phyloP scores from a whole-genome alignment of 2,329 filamentous ascomycete genomes.

The Diaporthe sp. region DNA sequence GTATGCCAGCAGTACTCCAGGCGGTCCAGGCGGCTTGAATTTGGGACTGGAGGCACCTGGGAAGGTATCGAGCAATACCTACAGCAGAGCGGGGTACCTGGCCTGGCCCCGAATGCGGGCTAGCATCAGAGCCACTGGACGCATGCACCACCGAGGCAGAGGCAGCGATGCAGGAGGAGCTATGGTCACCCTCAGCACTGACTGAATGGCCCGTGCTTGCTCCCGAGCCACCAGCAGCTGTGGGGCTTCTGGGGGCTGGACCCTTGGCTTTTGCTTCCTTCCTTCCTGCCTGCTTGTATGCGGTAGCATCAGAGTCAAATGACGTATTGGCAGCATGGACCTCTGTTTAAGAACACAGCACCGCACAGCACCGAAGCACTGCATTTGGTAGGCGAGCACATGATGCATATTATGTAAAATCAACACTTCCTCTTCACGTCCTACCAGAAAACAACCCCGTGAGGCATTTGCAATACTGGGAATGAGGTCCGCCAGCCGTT shows the following conservation, averaged over 20 bases:
- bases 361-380: too few relatives aligned
- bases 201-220: slow-evolving; percentile 11
- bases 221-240: slow-evolving; percentile 8
- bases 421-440: not conserved
- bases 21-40: not conserved
- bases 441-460: not conserved
- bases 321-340: slow-evolving; percentile 11
- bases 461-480: too few relatives aligned
- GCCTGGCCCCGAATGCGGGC: not conserved
- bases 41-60: not conserved
- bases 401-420: not conserved
- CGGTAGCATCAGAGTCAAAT: not conserved
- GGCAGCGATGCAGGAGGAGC: not conserved
- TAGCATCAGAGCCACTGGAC: not conserved
- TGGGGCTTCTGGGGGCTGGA: slow-evolving; percentile 22
- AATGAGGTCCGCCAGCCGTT: not conserved
- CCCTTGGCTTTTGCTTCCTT: not conserved
- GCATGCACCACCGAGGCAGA: not conserved
- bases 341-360: not conserved
- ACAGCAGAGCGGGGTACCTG: slow-evolving; percentile 16
- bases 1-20: not conserved
- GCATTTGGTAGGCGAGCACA: not conserved
- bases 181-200: slow-evolving; percentile 11
- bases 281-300: not conserved
- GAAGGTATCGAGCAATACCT: not conserved